phyloP scores from a whole-genome alignment of 1,284 basidiomycete genomes.

The Bondarzewia mesenterica region DNA sequence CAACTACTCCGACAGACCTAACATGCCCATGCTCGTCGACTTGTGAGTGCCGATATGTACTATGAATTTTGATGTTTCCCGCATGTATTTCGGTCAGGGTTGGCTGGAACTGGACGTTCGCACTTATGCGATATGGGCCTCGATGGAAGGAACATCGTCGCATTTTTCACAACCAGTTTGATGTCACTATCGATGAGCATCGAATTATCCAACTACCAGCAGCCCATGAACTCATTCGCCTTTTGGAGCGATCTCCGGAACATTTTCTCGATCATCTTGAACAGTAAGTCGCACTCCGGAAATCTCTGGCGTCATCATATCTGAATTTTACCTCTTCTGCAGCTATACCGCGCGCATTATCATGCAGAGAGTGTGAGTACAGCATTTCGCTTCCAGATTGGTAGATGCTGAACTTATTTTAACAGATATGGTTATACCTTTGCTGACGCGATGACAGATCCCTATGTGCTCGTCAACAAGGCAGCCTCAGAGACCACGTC shows the following conservation, averaged over 20 bases:
- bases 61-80: not conserved
- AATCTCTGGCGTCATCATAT: not conserved
- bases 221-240: slow-evolving; percentile 8
- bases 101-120: slow-evolving; percentile 15
- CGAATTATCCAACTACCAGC: slow-evolving; percentile 8
- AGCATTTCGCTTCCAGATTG: not conserved
- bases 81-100: slow-evolving; percentile 7
- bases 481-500: slow-evolving; percentile 18
- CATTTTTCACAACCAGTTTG: slow-evolving; percentile 12
- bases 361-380: slow-evolving; percentile 11
- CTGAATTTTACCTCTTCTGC: not conserved
- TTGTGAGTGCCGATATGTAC: not conserved
- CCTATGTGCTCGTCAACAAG: slow-evolving; percentile 13
- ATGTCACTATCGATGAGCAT: slow-evolving; percentile 8
- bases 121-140: slow-evolving; percentile 14
- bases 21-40: slow-evolving; percentile 17
- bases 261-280: slow-evolving; percentile 7
- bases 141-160: slow-evolving; percentile 14
- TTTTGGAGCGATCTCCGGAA: slow-evolving; percentile 5
- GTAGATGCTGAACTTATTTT: not conserved
- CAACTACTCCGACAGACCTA: slow-evolving; percentile 29
- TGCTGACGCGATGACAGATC: slow-evolving; percentile 9
- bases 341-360: slow-evolving; percentile 12
- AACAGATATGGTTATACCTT: slow-evolving; percentile 12
- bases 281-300: slow-evolving; percentile 3